Evolutionary conservation across 164 flowering plant genomes (phyloP).

Genomic region (Dillenia turbinata): DNA sequence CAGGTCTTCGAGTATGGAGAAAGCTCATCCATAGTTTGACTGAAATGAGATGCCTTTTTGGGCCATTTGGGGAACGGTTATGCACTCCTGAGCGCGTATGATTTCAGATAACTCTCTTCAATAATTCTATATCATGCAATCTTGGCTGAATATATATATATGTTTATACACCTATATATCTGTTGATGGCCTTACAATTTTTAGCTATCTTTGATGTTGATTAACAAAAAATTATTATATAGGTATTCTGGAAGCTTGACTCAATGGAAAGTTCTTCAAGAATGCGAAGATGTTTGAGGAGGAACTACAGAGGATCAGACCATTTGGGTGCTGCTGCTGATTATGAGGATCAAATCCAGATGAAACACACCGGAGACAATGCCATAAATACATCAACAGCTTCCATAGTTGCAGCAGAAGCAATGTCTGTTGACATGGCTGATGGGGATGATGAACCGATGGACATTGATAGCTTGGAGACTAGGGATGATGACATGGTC

Average conservation of each 20-base stretch:
- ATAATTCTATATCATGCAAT: not conserved
- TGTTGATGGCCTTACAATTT: too few relatives aligned
- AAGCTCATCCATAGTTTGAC: constrained; percentile 78
- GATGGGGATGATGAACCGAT: constrained; percentile 70
- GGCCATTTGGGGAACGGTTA: constrained; percentile 52
- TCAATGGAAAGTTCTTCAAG: constrained; percentile 86
- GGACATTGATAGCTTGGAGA: constrained; percentile 42
- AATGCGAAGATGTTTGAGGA: constrained; percentile 81
- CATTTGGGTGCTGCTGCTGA: constrained; percentile 94
- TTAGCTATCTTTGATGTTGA: not conserved
- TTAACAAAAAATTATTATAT: constrained; percentile 6
- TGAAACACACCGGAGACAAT: constrained; percentile 31
- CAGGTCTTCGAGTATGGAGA: constrained; percentile 87
- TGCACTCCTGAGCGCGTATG: constrained; percentile 59
- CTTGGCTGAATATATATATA: too few relatives aligned
- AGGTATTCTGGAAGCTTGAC: constrained; percentile 97
- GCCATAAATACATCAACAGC: constrained; percentile 51
- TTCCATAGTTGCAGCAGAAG: constrained; percentile 75
- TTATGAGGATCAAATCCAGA: constrained; percentile 52
- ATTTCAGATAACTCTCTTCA: constrained; percentile 8
- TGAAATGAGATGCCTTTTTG: constrained; percentile 81
- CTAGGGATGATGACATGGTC: constrained; percentile 24
- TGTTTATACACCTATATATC: too few relatives aligned
- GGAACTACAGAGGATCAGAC: constrained; percentile 75
- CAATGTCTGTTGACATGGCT: constrained; percentile 57